phyloP scores from a whole-genome alignment of 176 grass and related monocot species.

The Eragrostis curvula region DNA sequence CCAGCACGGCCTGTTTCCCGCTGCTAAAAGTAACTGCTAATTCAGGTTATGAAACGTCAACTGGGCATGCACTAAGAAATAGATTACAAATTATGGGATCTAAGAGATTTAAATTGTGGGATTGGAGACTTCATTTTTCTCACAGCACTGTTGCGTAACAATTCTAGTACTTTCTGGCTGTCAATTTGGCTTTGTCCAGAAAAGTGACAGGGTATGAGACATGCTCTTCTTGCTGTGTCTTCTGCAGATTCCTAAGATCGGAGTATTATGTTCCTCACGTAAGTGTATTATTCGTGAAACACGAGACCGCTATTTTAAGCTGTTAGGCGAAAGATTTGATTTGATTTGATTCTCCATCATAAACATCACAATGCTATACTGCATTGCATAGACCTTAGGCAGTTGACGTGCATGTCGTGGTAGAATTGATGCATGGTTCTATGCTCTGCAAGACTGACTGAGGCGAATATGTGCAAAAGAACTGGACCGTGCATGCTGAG shows the following conservation, averaged over 20 bases:
- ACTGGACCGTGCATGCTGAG: conserved; percentile 10
- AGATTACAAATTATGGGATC: neutral
- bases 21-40: neutral
- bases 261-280: neutral
- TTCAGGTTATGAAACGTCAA: neutral
- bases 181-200: neutral
- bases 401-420: neutral
- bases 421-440: neutral
- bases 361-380: neutral
- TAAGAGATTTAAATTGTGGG: neutral
- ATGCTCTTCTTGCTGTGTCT: neutral
- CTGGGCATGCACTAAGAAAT: neutral
- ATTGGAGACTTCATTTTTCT: neutral
- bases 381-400: neutral
- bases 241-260: neutral
- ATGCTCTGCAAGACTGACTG: neutral
- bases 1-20: neutral
- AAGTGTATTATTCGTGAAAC: conserved; percentile 23
- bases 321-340: neutral
- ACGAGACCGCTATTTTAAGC: conserved; percentile 18
- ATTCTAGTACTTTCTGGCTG: neutral
- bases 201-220: neutral
- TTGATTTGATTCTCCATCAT: conserved; percentile 25
- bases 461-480: conserved; percentile 34
- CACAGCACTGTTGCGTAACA: neutral